These are phyloP conservation scores for Aspergillus pseudoterreus DNA, from an alignment of 2,329 filamentous ascomycete species.

Conservation along the genomic window DNA sequence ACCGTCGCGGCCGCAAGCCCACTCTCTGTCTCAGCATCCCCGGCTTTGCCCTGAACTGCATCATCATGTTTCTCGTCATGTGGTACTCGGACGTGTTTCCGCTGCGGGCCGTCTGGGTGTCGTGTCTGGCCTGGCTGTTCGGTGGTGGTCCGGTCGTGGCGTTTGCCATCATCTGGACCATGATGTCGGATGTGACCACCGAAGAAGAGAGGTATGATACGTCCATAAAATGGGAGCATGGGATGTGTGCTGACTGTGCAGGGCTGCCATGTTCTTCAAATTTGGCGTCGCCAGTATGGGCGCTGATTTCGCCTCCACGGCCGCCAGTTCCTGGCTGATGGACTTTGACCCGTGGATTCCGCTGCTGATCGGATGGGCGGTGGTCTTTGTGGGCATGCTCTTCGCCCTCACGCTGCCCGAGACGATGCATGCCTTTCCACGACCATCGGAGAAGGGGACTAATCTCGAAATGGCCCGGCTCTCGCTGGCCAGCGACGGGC, in stretches of 20 bases:
- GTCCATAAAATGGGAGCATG: neutral
- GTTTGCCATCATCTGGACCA: slow-evolving; percentile 47
- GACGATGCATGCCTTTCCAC: slow-evolving; percentile 30
- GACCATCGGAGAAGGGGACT: neutral
- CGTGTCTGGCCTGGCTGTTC: slow-evolving; percentile 43
- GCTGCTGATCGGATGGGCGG: slow-evolving; percentile 32
- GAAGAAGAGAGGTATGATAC: slow-evolving; percentile 38
- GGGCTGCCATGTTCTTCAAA: slow-evolving; percentile 40
- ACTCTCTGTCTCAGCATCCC: slow-evolving; percentile 42
- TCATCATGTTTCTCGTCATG: slow-evolving; percentile 30
- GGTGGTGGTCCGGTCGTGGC: slow-evolving; percentile 48
- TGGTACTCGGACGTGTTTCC: slow-evolving; percentile 41
- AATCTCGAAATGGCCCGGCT: slow-evolving; percentile 31
- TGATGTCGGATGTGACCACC: slow-evolving; percentile 50
- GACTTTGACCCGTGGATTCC: slow-evolving; percentile 39
- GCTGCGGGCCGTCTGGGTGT: slow-evolving; percentile 47
- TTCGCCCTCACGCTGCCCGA: slow-evolving; percentile 36
- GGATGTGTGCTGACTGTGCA: slow-evolving; percentile 15
- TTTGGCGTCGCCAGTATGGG: slow-evolving; percentile 38
- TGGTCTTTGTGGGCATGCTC: slow-evolving; percentile 31
- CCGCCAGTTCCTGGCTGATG: slow-evolving; percentile 41
- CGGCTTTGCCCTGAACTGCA: slow-evolving; percentile 36
- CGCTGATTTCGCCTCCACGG: slow-evolving; percentile 37
- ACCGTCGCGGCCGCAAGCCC: slow-evolving; percentile 46
- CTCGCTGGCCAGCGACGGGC: slow-evolving; percentile 12